Base-by-base conservation (phyloP, 192 early-diverging fungal species). In the Coemansia sp. region DNA sequence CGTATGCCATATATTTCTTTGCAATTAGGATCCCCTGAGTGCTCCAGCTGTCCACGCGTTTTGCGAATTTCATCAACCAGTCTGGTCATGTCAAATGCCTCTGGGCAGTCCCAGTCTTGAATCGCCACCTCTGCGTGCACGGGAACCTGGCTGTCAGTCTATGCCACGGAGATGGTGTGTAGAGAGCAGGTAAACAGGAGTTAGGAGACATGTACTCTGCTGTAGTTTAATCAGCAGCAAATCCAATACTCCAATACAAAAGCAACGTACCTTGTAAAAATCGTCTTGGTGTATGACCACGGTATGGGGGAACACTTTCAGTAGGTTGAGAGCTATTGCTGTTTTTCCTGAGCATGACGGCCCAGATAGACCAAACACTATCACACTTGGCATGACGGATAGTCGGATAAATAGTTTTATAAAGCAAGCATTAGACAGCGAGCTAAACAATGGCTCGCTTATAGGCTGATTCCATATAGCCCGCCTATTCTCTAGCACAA, bases 21-120 rank as follows among this genome's bases (percentile, higher is more conserved):
- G 22, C 33, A 10, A 37, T 27, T n/a, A 13, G 9, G 1, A n/a
- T 18, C 17, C 3, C 6, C 33, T 8, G 11, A n/a, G 14, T 23
- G 5, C 32, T 56, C 56, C 15, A 71, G 17, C 13, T 23, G 33
- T 15, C 21, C 22, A 22, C 62, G 61, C 8, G 53, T 22, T 11
- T 13, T 22, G 13, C n/a, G 29, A n/a, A 65, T 70, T 1, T 52
- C 30, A n/a, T 21, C 22, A 3, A 58, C 49, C 37, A 76, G 32
- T 8, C 39, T 55, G 6, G 41, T 10, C 73, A 82, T 81, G 37
- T 89, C 86, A n/a, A 88, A 70, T 3, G 86, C 75, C 13, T 77
- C 82, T 4, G 86, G 88, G 27, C 86, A 88, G 68, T 92, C 90
- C 90, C 90, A 92, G 56, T 92, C 87, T 38, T 77, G 63, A 5